Evolutionary conservation across 768 basidiomycete species (phyloP).

Genomic region (Pleurotus pulmonarius): DNA sequence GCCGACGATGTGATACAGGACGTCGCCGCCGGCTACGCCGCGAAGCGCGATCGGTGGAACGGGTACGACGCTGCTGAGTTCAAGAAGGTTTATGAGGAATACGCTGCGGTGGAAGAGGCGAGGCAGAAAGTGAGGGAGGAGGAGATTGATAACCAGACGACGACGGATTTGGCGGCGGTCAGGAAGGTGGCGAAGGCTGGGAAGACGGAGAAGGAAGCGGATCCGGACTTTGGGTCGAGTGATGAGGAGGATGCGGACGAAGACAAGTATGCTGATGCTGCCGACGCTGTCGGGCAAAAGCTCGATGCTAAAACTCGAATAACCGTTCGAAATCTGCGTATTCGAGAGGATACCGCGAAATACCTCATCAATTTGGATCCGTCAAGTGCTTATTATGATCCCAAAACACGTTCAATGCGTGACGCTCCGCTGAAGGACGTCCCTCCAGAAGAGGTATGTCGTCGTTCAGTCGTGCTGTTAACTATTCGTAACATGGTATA

Average conservation of each 20-base stretch:
- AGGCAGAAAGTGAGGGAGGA: conserved; percentile 91
- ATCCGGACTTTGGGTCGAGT: conserved; percentile 94
- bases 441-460: conserved; percentile 81
- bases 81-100: conserved; percentile 86
- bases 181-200: conserved; percentile 94
- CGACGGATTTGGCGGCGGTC: conserved; percentile 86
- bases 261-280: conserved; percentile 97
- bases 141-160: conserved; percentile 96
- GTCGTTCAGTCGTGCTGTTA: not conserved
- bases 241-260: conserved; percentile 96
- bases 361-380: conserved; percentile 96
- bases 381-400: conserved; percentile 96
- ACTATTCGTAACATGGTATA: conserved; percentile 5
- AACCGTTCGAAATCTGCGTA: conserved; percentile 96
- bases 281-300: conserved; percentile 97
- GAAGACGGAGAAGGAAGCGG: conserved; percentile 66
- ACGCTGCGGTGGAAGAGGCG: conserved; percentile 87
- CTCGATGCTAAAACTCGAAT: conserved; percentile 97
- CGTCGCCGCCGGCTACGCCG: conserved; percentile 75
- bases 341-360: conserved; percentile 98
- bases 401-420: conserved; percentile 99
- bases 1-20: conserved; percentile 90
- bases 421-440: conserved; percentile 83
- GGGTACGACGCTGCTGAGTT: conserved; percentile 93
- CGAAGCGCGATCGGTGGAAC: conserved; percentile 98